Evolutionary conservation across 352 stramenopile genomes (phyloP), one percentile per base, ranked within the genome.

Genomic region (Pythium utonaiense): DNA sequence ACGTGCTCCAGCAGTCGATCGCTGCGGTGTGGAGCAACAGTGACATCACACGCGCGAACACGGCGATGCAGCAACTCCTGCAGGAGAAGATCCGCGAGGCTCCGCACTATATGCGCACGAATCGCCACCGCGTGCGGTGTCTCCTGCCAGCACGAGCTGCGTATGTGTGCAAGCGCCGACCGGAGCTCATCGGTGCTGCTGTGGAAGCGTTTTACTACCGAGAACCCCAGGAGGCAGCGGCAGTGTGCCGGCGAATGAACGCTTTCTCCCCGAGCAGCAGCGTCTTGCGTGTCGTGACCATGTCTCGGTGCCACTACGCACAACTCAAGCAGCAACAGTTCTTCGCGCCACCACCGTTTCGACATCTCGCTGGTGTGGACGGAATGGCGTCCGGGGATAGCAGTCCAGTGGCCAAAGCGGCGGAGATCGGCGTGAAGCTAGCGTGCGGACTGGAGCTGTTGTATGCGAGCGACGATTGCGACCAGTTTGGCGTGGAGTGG

Each of bases 221-320:
- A 21, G 72, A 73, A 24, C 72, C 72, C 10, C 49, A 42, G n/a
- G 57, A 82, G 21, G 67, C 80, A 1, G 64, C 74, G 3, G 50
- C 62, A 5, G 24, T 89, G 5, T 92, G 81, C 53, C 52, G 55
- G 6, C 75, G 76, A 10, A 93, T 95, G 86, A 41, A 60, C 3
- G 53, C 41, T 1, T 89, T 95, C 38, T 53, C 74, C 19, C 69
- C 77, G 10, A 25, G 8, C 1, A 24, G 8, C 3, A 27, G n/a
- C 17, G 22, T 25, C 6, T 62, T 72, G 24, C 56, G 63, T 17
- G 69, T 74, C 53, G 71, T 93, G 28, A 72, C 74, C 16, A 90
- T 95, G 44, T 87, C 86, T n/a, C 77, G 82, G 52, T 86, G 80
- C 22, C 89, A 90, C 74, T 95, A 88, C 52, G 86, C 86, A 22